Evolutionary conservation across 148 eudicot species (phyloP).

Genomic region (Diospyros kaki): DNA sequence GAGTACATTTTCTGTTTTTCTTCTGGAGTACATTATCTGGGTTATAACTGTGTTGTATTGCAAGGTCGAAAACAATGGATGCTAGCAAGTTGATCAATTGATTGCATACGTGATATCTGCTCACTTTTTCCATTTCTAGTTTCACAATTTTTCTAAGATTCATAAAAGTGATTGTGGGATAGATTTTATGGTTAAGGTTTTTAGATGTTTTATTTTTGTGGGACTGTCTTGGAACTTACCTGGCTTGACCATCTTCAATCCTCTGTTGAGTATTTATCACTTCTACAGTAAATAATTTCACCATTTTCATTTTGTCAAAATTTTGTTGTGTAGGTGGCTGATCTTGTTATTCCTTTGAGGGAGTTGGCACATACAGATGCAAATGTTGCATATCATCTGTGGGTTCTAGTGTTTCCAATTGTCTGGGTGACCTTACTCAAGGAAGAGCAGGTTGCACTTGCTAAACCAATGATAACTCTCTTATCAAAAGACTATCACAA

Average conservation of each 20-base stretch:
- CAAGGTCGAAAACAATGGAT: too few relatives aligned
- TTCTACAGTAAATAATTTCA: not conserved
- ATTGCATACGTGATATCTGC: not conserved
- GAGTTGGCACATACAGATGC: conserved; percentile 99
- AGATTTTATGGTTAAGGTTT: not conserved
- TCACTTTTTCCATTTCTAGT: not conserved
- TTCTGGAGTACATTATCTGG: too few relatives aligned
- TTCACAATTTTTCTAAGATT: not conserved
- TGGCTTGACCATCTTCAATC: not conserved
- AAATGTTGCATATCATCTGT: conserved; percentile 97
- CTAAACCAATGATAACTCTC: conserved; percentile 92
- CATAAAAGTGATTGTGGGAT: not conserved
- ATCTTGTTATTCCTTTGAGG: conserved; percentile 87
- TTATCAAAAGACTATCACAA: conserved; percentile 95
- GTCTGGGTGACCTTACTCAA: conserved; percentile 97
- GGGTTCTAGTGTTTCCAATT: conserved; percentile 98
- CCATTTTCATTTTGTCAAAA: not conserved
- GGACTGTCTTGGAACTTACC: not conserved
- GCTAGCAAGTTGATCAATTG: not conserved
- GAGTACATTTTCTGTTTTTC: not conserved
- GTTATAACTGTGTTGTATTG: too few relatives aligned
- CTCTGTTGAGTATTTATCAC: conserved; percentile 4
- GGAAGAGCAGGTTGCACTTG: conserved; percentile 91
- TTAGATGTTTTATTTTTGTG: not conserved
- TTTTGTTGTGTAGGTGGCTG: conserved; percentile 60